Conservation (phyloP, 208 protist species). For the Leishmania turanica region DNA sequence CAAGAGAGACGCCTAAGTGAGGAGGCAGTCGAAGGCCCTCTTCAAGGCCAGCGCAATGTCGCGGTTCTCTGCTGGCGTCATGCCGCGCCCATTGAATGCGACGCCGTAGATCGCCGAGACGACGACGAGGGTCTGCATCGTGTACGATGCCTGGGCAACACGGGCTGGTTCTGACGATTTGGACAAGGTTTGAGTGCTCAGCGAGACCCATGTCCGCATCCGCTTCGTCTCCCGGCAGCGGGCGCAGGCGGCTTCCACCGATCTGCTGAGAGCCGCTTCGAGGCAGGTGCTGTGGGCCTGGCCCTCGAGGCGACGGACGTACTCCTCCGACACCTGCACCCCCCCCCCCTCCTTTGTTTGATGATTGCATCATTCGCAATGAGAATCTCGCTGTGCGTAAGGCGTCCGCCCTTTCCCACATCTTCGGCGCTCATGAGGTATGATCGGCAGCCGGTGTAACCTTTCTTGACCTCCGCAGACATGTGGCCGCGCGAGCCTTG, state of each 20-base stretch:
- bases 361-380: not conserved
- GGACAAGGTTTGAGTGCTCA: too few relatives aligned
- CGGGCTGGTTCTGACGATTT: too few relatives aligned
- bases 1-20: too few relatives aligned
- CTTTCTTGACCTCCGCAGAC: not conserved
- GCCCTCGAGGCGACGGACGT: not conserved
- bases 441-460: not conserved
- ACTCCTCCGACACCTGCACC: not conserved
- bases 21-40: too few relatives aligned
- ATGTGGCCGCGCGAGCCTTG: not conserved
- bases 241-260: not conserved
- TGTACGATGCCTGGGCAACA: too few relatives aligned
- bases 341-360: not conserved
- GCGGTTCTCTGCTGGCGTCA: too few relatives aligned
- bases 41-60: too few relatives aligned
- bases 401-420: not conserved
- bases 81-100: too few relatives aligned
- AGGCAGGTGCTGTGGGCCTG: not conserved
- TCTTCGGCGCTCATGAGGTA: not conserved
- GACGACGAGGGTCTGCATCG: too few relatives aligned
- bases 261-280: not conserved
- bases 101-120: too few relatives aligned
- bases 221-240: not conserved
- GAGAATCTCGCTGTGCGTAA: not conserved
- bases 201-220: not conserved